Conservation (phyloP, 2,329 filamentous ascomycete species). For the Byssothecium circinans region DNA sequence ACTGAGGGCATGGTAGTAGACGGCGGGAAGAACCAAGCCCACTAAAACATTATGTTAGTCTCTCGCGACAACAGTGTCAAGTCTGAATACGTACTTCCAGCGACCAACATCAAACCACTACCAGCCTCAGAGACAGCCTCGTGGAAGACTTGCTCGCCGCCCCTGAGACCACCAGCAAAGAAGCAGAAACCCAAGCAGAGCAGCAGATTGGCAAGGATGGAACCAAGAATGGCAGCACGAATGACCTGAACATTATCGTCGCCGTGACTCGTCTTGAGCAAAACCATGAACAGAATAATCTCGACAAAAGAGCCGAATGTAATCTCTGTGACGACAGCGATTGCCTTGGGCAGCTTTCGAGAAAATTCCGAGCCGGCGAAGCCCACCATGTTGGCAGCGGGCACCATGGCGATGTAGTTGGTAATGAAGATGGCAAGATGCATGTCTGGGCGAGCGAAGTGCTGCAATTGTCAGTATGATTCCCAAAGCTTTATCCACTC, state of each 20-base stretch:
- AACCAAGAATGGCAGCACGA: slow-evolving; percentile 80
- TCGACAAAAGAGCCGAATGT: slow-evolving; percentile 74
- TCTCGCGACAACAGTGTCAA: slow-evolving; percentile 40
- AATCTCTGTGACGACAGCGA: slow-evolving; percentile 63
- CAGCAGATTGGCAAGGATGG: slow-evolving; percentile 78
- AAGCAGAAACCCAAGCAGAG: slow-evolving; percentile 81
- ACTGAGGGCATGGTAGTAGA: slow-evolving; percentile 55
- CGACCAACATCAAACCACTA: slow-evolving; percentile 74
- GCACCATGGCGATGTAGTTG: slow-evolving; percentile 76
- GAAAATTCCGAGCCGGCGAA: slow-evolving; percentile 73
- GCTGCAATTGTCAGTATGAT: slow-evolving; percentile 27
- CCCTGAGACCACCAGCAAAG: slow-evolving; percentile 70
- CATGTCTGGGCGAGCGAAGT: slow-evolving; percentile 58
- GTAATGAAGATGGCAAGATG: slow-evolving; percentile 68
- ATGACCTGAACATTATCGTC: slow-evolving; percentile 66
- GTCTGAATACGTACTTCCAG: slow-evolving; percentile 57
- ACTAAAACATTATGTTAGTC: slow-evolving; percentile 37
- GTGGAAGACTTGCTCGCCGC: slow-evolving; percentile 71
- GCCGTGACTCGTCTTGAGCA: slow-evolving; percentile 57
- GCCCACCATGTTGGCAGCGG: slow-evolving; percentile 73
- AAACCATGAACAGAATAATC: slow-evolving; percentile 78
- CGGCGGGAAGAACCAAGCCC: slow-evolving; percentile 52
- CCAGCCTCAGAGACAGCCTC: slow-evolving; percentile 78
- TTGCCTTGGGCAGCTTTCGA: slow-evolving; percentile 73
- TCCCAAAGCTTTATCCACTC: background rate